Evolutionary conservation across 2,329 filamentous ascomycete species (phyloP).

Genomic region (Xylariaceae sp.): DNA sequence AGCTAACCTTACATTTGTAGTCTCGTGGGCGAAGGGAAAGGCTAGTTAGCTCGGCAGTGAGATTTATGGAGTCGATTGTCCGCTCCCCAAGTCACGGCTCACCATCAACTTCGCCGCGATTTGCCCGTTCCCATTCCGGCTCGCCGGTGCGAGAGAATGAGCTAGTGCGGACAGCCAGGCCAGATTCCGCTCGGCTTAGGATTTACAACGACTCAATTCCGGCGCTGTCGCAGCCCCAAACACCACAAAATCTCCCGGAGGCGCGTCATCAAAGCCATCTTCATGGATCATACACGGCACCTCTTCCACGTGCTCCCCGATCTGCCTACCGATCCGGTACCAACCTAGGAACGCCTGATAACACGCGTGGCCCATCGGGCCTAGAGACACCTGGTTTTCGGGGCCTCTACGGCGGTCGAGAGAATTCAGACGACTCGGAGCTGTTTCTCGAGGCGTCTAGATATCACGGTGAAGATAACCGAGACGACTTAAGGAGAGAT

Average conservation of each 20-base stretch:
- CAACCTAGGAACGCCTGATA: constrained; percentile 19
- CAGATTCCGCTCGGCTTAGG: constrained; percentile 33
- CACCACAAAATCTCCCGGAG: constrained; percentile 53
- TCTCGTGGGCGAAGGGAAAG: constrained; percentile 22
- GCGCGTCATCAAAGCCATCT: constrained; percentile 49
- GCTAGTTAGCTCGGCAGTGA: constrained; percentile 33
- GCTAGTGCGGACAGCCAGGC: constrained; percentile 15
- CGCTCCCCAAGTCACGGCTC: constrained; percentile 23
- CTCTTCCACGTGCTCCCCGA: constrained; percentile 30
- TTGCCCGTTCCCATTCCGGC: constrained; percentile 8
- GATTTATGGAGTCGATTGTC: constrained; percentile 32
- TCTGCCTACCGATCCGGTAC: constrained; percentile 12
- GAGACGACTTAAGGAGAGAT: constrained; percentile 1
- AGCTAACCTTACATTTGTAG: constrained; percentile 17
- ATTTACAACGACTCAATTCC: constrained; percentile 53
- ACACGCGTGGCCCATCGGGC: constrained; percentile 41
- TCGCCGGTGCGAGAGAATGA: constrained; percentile 18
- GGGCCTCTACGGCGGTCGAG: constrained; percentile 51
- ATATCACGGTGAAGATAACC: constrained; percentile 6
- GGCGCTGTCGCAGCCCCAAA: constrained; percentile 51
- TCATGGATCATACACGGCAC: constrained; percentile 48
- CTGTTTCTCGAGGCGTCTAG: constrained; percentile 37
- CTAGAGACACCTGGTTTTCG: constrained; percentile 47
- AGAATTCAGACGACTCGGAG: constrained; percentile 49
- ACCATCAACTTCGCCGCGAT: constrained; percentile 18